phyloP scores from a whole-genome alignment of 768 basidiomycete species.

The Phanerodontia chrysosporium region DNA sequence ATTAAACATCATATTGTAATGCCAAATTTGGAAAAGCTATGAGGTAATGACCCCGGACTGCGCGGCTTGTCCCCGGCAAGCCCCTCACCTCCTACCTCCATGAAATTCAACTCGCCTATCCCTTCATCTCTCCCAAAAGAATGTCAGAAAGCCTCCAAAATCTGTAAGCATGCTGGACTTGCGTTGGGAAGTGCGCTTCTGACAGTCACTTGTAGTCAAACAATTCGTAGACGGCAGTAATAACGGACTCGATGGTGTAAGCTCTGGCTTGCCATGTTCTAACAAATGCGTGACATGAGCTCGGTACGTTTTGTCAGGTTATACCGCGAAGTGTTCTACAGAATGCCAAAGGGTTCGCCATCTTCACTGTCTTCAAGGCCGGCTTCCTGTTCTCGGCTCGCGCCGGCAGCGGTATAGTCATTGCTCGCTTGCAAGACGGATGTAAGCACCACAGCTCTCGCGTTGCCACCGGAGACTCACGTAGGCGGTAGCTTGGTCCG shows the following conservation, averaged over 20 bases:
- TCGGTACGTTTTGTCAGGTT: constrained; percentile 34
- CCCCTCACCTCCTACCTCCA: constrained; percentile 15
- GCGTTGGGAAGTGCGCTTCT: too few species aligned
- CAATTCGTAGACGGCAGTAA: constrained; percentile 80
- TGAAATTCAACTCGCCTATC: constrained; percentile 49
- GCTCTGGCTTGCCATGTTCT: constrained; percentile 16
- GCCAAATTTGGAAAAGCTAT: background rate
- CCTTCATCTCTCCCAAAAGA: constrained; percentile 72
- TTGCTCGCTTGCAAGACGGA: constrained; percentile 78
- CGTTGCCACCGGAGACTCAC: too few species aligned
- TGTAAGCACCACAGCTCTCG: too few species aligned
- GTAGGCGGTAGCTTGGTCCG: constrained; percentile 96
- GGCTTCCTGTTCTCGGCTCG: constrained; percentile 68
- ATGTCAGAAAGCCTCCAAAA: constrained; percentile 83
- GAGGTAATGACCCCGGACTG: background rate
- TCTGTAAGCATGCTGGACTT: too few species aligned
- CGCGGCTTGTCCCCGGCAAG: background rate
- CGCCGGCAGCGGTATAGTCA: constrained; percentile 85
- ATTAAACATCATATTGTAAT: background rate
- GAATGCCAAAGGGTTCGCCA: constrained; percentile 75
- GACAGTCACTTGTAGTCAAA: constrained; percentile 50
- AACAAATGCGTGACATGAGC: background rate
- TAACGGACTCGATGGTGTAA: constrained; percentile 79
- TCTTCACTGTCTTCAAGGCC: constrained; percentile 81
- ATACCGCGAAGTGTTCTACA: constrained; percentile 53